Conservation (phyloP, 2,329 filamentous ascomycete species). For the Aspergillus glaucus region DNA sequence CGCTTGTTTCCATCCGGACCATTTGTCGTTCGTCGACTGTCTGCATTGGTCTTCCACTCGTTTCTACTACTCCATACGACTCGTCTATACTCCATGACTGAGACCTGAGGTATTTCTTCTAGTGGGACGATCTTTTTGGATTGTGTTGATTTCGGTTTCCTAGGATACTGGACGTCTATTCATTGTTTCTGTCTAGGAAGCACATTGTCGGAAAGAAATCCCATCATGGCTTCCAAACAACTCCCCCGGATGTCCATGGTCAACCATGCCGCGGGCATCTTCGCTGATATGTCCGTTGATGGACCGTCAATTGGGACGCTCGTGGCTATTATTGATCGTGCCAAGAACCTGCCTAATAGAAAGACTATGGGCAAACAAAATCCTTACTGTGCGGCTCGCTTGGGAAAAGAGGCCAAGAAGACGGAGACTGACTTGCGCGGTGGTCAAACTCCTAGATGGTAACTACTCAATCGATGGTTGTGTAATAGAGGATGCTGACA, state of each 20-base stretch:
- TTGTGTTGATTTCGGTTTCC: neutral
- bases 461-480: conserved; percentile 17
- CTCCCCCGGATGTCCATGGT: conserved; percentile 49
- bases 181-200: neutral
- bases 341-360: conserved; percentile 93
- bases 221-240: conserved; percentile 40
- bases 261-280: conserved; percentile 85
- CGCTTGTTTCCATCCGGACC: neutral
- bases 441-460: conserved; percentile 95
- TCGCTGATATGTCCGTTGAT: conserved; percentile 86
- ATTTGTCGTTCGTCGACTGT: neutral
- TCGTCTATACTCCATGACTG: neutral
- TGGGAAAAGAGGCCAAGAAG: conserved; percentile 97
- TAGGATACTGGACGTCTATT: neutral
- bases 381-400: conserved; percentile 85
- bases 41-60: neutral
- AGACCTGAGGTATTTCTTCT: neutral
- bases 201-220: neutral
- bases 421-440: conserved; percentile 89
- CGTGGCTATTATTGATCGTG: conserved; percentile 84
- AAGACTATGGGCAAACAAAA: conserved; percentile 99
- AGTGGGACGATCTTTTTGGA: neutral
- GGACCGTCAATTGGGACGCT: conserved; percentile 90
- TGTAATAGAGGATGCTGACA: conserved; percentile 4
- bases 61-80: neutral